Percentiles rank a stretch among this genome's conserved stretches.
Evolutionary conservation across 169 alveolate genomes (phyloP).

Genomic region (Plasmodium malariae): DNA sequence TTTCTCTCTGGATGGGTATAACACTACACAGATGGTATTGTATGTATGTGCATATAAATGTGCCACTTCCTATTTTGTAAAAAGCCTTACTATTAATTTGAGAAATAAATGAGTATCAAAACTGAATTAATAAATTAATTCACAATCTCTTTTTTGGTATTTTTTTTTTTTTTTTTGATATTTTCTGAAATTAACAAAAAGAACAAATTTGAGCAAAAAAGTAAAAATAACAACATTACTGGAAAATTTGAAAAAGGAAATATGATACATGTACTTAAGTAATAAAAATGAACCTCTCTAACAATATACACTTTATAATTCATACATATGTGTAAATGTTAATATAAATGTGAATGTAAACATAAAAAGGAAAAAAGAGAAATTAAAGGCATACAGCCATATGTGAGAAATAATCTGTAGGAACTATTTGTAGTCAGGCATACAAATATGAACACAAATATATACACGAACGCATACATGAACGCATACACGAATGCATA

Average conservation of each 20-base stretch:
- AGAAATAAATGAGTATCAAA: too few relatives aligned
- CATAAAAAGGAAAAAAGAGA: not conserved
- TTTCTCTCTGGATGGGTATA: too few relatives aligned
- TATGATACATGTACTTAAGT: conserved; percentile 5
- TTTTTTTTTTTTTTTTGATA: not conserved
- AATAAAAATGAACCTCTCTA: not conserved
- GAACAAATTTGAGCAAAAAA: not conserved
- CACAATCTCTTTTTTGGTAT: not conserved
- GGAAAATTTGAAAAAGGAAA: not conserved
- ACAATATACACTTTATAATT: not conserved
- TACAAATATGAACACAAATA: too few relatives aligned
- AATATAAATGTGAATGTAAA: not conserved
- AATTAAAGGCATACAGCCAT: not conserved
- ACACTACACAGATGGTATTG: too few relatives aligned
- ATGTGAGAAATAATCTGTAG: not conserved
- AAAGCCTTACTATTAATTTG: too few relatives aligned
- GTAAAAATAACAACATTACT: not conserved
- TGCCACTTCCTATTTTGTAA: too few relatives aligned
- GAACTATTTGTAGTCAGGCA: too few relatives aligned
- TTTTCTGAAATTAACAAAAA: not conserved
- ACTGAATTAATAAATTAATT: not conserved
- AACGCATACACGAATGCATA: too few relatives aligned
- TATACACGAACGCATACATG: not conserved
- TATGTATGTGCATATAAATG: too few relatives aligned
- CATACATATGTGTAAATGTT: too few relatives aligned